phyloP scores from a whole-genome alignment of 1,284 basidiomycete genomes.

The Vanrija humicola region DNA sequence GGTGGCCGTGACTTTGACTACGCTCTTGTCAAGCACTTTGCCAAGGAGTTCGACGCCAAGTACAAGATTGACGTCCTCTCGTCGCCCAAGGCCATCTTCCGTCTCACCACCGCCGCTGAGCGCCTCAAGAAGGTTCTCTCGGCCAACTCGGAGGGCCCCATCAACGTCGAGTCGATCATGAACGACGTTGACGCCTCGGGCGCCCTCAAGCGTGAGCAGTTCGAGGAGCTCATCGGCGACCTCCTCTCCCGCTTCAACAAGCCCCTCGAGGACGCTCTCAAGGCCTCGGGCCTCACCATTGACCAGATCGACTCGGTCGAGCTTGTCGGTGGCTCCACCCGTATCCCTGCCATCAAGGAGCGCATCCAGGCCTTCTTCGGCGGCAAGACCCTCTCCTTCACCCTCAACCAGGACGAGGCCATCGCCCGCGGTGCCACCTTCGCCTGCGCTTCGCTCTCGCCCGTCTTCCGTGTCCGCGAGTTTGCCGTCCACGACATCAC shows the following conservation, averaged over 20 bases:
- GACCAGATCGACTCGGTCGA: conserved; percentile 65
- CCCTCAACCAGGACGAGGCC: conserved; percentile 93
- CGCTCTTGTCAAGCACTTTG: conserved; percentile 79
- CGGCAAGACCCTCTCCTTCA: conserved; percentile 71
- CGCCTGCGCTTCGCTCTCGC: conserved; percentile 88
- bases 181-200: conserved; percentile 73
- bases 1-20: conserved; percentile 92
- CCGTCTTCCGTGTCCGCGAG: conserved; percentile 91
- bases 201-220: conserved; percentile 58
- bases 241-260: conserved; percentile 57
- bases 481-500: conserved; percentile 81
- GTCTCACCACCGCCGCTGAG: conserved; percentile 73
- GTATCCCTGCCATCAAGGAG: conserved; percentile 65
- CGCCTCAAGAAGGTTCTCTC: conserved; percentile 68
- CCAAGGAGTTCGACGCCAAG: conserved; percentile 82
- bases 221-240: conserved; percentile 56
- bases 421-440: conserved; percentile 90
- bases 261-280: conserved; percentile 59
- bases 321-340: conserved; percentile 64
- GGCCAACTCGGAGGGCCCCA: conserved; percentile 77
- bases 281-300: conserved; percentile 57
- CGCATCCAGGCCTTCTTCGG: conserved; percentile 62
- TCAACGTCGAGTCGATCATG: conserved; percentile 91
- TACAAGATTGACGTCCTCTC: conserved; percentile 92
- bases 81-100: conserved; percentile 86